These are phyloP conservation scores for Candida boleticola DNA, from an alignment of 805 yeast genomes.

Conservation along the genomic window DNA sequence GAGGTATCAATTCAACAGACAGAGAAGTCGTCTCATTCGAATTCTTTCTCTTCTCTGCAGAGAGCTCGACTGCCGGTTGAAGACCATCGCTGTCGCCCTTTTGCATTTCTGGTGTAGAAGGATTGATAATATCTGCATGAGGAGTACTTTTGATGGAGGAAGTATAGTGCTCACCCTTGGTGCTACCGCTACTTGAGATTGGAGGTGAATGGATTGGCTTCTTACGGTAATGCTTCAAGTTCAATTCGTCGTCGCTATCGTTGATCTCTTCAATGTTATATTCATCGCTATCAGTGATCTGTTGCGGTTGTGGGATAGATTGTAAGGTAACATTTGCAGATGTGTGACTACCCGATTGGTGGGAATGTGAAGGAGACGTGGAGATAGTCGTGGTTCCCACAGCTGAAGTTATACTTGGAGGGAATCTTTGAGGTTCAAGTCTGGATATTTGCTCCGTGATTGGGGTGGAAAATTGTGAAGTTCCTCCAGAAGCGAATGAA, in stretches of 20 bases:
- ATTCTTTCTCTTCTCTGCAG: slow-evolving; percentile 4
- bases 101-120: slow-evolving; percentile 2
- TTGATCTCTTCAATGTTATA: slow-evolving; percentile 41
- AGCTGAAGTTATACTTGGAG: neutral
- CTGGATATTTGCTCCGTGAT: slow-evolving; percentile 4
- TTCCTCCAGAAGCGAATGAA: slow-evolving; percentile 10
- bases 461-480: slow-evolving; percentile 11
- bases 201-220: neutral
- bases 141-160: neutral
- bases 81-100: neutral
- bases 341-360: neutral
- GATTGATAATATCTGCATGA: neutral
- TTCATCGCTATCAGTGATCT: slow-evolving; percentile 12
- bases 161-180: neutral
- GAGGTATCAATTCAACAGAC: neutral
- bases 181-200: neutral
- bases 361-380: slow-evolving; percentile 1
- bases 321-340: neutral
- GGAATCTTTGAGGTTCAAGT: neutral
- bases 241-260: slow-evolving; percentile 38
- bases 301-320: neutral
- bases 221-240: slow-evolving; percentile 3
- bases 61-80: slow-evolving; percentile 16
- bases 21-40: neutral
- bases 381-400: slow-evolving; percentile 2